These are phyloP conservation scores for Oehlia diaphana DNA, from an alignment of 192 early-diverging fungal genomes.

Conservation along the genomic window DNA sequence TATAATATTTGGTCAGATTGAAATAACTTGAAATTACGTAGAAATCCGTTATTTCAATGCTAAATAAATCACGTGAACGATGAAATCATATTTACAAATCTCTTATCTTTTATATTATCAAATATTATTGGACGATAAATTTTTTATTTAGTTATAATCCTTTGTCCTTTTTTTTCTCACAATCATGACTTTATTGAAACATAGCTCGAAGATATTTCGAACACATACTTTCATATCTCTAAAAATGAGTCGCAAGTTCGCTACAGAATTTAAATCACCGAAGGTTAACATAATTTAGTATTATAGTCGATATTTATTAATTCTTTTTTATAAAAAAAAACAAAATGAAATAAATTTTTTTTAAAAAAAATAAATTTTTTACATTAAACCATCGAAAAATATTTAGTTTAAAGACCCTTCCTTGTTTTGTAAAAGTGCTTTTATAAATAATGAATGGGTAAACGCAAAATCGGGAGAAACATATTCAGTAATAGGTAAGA, in stretches of 20 bases:
- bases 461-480: constrained; percentile 41
- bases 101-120: no score
- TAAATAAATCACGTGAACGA: no score
- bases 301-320: no score
- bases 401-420: constrained; percentile 59
- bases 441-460: constrained; percentile 64
- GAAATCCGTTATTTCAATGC: no score
- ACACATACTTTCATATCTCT: background rate
- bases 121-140: no score
- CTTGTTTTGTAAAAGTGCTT: constrained; percentile 54
- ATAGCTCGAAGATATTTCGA: background rate
- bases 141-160: no score
- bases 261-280: background rate
- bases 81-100: no score
- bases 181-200: background rate
- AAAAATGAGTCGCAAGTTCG: background rate
- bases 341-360: no score
- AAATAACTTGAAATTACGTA: no score
- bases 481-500: constrained; percentile 56
- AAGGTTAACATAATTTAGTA: background rate
- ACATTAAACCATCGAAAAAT: background rate
- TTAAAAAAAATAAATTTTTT: background rate
- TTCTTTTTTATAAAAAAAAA: no score
- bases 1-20: no score
- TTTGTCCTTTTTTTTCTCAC: no score